Conservation (phyloP, 139 green algal genomes). For the Deuterostichococcus epilithicus region DNA sequence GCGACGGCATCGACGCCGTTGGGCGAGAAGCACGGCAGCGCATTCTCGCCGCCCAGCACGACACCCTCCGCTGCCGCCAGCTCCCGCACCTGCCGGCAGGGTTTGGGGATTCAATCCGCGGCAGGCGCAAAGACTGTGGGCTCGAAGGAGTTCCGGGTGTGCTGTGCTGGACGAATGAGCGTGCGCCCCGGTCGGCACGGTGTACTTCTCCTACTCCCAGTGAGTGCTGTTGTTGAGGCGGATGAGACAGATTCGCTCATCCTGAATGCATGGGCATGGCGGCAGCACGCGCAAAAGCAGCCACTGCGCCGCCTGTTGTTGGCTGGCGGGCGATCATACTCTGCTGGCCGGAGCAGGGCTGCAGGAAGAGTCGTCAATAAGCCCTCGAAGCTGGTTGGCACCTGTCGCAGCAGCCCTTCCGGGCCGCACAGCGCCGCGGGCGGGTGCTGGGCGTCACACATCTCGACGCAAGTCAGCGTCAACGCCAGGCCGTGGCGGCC, state of each 20-base stretch:
- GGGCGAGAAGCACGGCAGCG: conserved; percentile 77
- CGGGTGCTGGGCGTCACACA: conserved; percentile 94
- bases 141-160: too few relatives aligned
- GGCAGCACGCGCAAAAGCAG: too few relatives aligned
- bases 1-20: conserved; percentile 53
- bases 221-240: too few relatives aligned
- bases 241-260: too few relatives aligned
- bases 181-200: too few relatives aligned
- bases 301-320: too few relatives aligned
- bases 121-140: too few relatives aligned
- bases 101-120: neutral
- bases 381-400: neutral
- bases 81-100: conserved; percentile 54
- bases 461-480: conserved; percentile 97
- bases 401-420: conserved; percentile 76
- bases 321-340: too few relatives aligned
- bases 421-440: conserved; percentile 76
- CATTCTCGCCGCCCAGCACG: conserved; percentile 86
- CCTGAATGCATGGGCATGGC: too few relatives aligned
- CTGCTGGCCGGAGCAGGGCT: too few relatives aligned
- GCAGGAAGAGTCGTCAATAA: neutral
- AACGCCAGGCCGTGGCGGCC: conserved; percentile 65
- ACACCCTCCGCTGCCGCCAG: conserved; percentile 55
- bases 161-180: too few relatives aligned
- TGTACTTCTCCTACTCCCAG: too few relatives aligned